Conservation (phyloP, 768 basidiomycete species). For the Tephrocybe sp. region DNA sequence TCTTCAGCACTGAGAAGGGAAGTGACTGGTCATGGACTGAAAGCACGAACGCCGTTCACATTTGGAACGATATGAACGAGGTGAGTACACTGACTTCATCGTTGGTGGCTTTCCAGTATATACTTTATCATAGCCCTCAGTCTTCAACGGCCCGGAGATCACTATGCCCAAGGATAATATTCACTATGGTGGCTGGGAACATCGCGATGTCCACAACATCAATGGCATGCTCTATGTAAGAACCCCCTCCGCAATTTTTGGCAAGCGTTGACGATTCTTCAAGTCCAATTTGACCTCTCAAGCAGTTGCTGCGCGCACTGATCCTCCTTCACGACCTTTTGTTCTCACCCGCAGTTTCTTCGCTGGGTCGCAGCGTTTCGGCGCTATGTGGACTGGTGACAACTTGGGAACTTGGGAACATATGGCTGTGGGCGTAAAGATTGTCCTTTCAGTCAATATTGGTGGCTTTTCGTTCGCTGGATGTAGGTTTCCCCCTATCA, state of each 20-base stretch:
- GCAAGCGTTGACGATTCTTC: neutral
- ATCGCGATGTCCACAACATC: constrained; percentile 95
- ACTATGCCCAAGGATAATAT: constrained; percentile 63
- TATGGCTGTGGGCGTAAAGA: constrained; percentile 90
- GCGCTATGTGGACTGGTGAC: constrained; percentile 99
- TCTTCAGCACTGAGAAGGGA: constrained; percentile 66
- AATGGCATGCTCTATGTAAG: constrained; percentile 92
- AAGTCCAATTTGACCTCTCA: constrained; percentile 84
- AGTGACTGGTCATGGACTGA: constrained; percentile 72
- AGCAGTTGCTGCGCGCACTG: constrained; percentile 73
- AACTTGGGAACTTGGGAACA: constrained; percentile 98
- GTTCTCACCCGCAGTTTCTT: constrained; percentile 95
- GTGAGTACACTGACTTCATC: constrained; percentile 34
- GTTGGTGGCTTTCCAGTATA: constrained; percentile 12
- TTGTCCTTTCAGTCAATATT: constrained; percentile 86
- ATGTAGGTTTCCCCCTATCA: constrained; percentile 48
- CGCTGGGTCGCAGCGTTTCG: constrained; percentile 92
- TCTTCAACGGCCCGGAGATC: constrained; percentile 99
- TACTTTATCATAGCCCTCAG: constrained; percentile 63
- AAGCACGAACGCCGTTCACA: constrained; percentile 80
- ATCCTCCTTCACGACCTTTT: constrained; percentile 82
- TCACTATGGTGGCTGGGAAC: constrained; percentile 96
- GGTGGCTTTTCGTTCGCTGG: constrained; percentile 91
- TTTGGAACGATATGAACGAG: constrained; percentile 99
- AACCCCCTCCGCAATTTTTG: constrained; percentile 5